Conservation (phyloP, 2,329 filamentous ascomycete genomes). For the Chalaropsis ovoidea region DNA sequence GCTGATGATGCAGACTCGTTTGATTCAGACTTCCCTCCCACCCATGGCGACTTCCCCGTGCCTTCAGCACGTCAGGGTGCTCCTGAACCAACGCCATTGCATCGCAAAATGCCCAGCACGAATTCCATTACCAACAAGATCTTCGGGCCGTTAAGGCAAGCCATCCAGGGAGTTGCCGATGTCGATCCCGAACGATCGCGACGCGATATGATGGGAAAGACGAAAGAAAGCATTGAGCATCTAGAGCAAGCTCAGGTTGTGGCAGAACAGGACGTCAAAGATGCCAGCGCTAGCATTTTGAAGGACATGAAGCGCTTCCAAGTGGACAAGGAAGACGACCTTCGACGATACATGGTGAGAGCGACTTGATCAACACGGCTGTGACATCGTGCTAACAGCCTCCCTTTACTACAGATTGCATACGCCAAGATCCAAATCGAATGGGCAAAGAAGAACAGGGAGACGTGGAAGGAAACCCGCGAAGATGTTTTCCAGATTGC, state of each 20-base stretch:
- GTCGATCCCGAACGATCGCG: conserved; percentile 89
- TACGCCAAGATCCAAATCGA: conserved; percentile 89
- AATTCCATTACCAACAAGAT: conserved; percentile 89
- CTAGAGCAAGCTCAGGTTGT: conserved; percentile 85
- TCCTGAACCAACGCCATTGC: conserved; percentile 38
- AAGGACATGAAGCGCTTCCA: conserved; percentile 90
- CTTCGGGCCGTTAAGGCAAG: conserved; percentile 89
- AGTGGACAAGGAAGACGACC: conserved; percentile 85
- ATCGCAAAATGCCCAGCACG: conserved; percentile 75
- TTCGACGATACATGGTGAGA: conserved; percentile 90
- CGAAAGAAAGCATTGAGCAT: conserved; percentile 72
- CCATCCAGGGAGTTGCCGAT: conserved; percentile 90
- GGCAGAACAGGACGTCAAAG: conserved; percentile 82
- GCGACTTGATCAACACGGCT: neutral
- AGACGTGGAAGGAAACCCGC: conserved; percentile 85
- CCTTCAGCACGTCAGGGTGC: conserved; percentile 66
- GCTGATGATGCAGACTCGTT: conserved; percentile 75
- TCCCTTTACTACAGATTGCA: conserved; percentile 51
- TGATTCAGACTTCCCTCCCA: conserved; percentile 91
- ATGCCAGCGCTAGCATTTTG: conserved; percentile 79
- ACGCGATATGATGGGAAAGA: conserved; percentile 91
- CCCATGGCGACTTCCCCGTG: conserved; percentile 62
- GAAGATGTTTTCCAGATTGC: conserved; percentile 83
- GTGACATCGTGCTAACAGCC: conserved; percentile 26
- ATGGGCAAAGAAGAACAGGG: conserved; percentile 82